Evolutionary conservation across 1,139 yeast genomes (phyloP).

Genomic region (Candida pseudoviswanathii): DNA sequence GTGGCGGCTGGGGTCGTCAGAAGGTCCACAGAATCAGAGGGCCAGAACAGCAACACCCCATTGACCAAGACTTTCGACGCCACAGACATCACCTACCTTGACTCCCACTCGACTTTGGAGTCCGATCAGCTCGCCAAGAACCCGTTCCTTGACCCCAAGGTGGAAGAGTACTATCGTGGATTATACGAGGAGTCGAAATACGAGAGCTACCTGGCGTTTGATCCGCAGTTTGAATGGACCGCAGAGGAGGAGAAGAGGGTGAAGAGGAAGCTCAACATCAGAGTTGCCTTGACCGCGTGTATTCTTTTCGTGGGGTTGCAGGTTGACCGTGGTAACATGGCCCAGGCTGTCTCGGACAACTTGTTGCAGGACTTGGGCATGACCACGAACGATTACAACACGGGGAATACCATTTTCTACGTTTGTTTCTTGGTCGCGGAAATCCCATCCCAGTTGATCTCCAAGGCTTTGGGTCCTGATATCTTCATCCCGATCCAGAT

Average conservation of each 20-base stretch:
- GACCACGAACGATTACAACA: slow-evolving; percentile 33
- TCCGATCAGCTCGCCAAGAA: slow-evolving; percentile 8
- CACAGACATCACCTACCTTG: slow-evolving; percentile 3
- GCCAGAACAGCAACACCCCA: not conserved
- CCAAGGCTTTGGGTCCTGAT: slow-evolving; percentile 37
- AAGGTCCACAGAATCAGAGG: not conserved
- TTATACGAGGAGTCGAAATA: slow-evolving; percentile 19
- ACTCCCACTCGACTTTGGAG: slow-evolving; percentile 12
- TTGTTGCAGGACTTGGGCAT: slow-evolving; percentile 29
- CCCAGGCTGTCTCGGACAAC: slow-evolving; percentile 36
- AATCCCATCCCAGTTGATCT: slow-evolving; percentile 35
- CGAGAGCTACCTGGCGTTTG: slow-evolving; percentile 36
- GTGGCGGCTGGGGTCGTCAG: not conserved
- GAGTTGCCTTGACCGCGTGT: slow-evolving; percentile 32
- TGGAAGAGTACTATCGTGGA: slow-evolving; percentile 17
- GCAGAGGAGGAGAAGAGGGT: slow-evolving; percentile 33
- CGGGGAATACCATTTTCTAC: slow-evolving; percentile 33
- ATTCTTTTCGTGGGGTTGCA: slow-evolving; percentile 35
- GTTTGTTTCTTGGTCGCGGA: slow-evolving; percentile 33
- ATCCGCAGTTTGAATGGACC: slow-evolving; percentile 40
- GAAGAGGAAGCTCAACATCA: slow-evolving; percentile 25
- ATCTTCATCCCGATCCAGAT: slow-evolving; percentile 36
- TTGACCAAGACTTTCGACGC: slow-evolving; percentile 3
- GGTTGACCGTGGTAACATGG: slow-evolving; percentile 34
- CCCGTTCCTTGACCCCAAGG: slow-evolving; percentile 15